Evolutionary conservation across 2,329 filamentous ascomycete species (phyloP).

Genomic region (Colletotrichum sp.): DNA sequence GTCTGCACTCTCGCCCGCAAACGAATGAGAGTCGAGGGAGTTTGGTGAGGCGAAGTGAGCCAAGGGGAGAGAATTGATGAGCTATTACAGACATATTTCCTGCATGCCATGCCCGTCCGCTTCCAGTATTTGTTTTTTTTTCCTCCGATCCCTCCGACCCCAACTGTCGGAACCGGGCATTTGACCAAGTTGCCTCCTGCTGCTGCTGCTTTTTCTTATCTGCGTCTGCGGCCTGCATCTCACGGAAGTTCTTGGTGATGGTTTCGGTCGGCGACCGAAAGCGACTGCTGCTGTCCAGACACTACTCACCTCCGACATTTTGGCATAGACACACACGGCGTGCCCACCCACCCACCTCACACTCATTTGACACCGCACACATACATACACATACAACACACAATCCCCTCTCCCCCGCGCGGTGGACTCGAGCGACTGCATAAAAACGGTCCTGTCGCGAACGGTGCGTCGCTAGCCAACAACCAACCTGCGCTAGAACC

Average conservation of each 20-base stretch:
- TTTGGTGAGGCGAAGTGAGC: background rate
- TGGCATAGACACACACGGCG: background rate
- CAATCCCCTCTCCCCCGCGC: background rate
- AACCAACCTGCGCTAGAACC: constrained; percentile 7
- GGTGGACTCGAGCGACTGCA: background rate
- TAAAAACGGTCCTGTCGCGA: constrained; percentile 18
- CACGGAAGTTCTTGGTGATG: constrained; percentile 1
- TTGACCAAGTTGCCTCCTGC: background rate
- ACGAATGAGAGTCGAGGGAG: background rate
- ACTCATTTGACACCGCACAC: background rate
- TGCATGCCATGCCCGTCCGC: background rate
- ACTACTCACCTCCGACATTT: background rate
- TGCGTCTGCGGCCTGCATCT: background rate
- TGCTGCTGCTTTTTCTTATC: background rate
- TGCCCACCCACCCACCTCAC: background rate
- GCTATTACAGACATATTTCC: background rate
- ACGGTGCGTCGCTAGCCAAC: constrained; percentile 17
- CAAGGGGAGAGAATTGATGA: constrained; percentile 1
- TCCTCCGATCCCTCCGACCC: background rate
- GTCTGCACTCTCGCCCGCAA: background rate
- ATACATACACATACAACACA: background rate
- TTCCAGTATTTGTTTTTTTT: background rate
- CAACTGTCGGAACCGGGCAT: background rate
- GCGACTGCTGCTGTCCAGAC: background rate
- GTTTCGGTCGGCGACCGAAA: constrained; percentile 19